A percentile compares a stretch with the other conserved stretches of the same genome.
Evolutionary conservation across 345 rosid genomes (phyloP).

Genomic region (Noccaea caerulescens): DNA sequence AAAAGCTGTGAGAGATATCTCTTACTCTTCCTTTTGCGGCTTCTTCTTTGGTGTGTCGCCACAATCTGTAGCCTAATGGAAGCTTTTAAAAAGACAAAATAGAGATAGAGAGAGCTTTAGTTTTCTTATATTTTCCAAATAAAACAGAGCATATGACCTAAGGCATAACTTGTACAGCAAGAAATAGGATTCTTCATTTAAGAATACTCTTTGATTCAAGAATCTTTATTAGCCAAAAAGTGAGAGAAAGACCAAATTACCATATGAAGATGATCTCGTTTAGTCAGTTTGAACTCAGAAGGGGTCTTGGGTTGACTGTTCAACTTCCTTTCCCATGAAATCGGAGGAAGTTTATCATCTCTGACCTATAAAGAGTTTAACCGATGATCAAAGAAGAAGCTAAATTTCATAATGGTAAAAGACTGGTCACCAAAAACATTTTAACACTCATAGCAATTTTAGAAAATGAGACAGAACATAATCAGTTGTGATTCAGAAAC

Average conservation of each 20-base stretch:
- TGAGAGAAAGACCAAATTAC: slow-evolving; percentile 41
- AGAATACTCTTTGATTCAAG: slow-evolving; percentile 11
- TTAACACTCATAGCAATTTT: neutral
- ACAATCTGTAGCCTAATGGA: slow-evolving; percentile 63
- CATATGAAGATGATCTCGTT: slow-evolving; percentile 58
- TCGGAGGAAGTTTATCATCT: slow-evolving; percentile 49
- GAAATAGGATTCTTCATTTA: slow-evolving; percentile 14
- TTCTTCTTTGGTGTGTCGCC: slow-evolving; percentile 58
- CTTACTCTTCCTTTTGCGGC: slow-evolving; percentile 71
- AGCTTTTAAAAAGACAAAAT: slow-evolving; percentile 49
- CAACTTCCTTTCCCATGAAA: slow-evolving; percentile 66
- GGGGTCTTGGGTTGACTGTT: slow-evolving; percentile 49
- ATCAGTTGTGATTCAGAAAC: neutral
- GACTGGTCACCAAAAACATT: neutral
- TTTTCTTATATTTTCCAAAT: neutral
- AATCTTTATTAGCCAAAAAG: neutral
- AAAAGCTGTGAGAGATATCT: neutral
- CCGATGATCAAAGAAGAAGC: slow-evolving; percentile 9
- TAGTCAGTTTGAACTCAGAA: slow-evolving; percentile 43
- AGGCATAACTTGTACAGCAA: slow-evolving; percentile 28
- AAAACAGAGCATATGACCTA: slow-evolving; percentile 26
- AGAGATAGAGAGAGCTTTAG: slow-evolving; percentile 8
- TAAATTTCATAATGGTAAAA: neutral
- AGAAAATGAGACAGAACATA: neutral
- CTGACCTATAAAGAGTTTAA: slow-evolving; percentile 44